These are phyloP conservation scores for Coemansia sp. DNA, from an alignment of 192 early-diverging fungal species.

Conservation along the genomic window DNA sequence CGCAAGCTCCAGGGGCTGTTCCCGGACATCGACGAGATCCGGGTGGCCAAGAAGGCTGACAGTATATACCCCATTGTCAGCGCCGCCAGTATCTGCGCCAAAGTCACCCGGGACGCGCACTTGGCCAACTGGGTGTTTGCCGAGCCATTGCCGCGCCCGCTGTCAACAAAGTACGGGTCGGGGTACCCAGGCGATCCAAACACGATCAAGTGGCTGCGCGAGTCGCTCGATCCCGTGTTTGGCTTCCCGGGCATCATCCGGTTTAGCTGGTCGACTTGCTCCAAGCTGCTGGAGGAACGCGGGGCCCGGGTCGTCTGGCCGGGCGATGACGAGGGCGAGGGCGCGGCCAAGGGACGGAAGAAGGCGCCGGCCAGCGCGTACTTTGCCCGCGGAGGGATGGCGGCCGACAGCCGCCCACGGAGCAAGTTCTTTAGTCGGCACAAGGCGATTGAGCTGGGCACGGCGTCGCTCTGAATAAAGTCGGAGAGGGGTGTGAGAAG, in stretches of 20 bases:
- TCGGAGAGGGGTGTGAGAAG: too few species aligned
- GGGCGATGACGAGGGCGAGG: conserved; percentile 33
- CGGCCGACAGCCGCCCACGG: conserved; percentile 4
- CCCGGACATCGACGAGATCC: conserved; percentile 69
- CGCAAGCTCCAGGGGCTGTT: conserved; percentile 68
- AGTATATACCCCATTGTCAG: conserved; percentile 87
- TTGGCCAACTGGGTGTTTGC: conserved; percentile 40
- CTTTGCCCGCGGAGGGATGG: not conserved
- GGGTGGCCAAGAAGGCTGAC: conserved; percentile 94
- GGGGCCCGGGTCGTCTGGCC: conserved; percentile 20
- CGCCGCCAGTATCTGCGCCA: conserved; percentile 94
- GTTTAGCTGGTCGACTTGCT: conserved; percentile 92
- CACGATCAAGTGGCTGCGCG: conserved; percentile 78
- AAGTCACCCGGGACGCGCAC: conserved; percentile 56
- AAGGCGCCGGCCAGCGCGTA: not conserved
- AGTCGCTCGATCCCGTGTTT: conserved; percentile 78
- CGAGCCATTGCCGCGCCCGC: conserved; percentile 31
- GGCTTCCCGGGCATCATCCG: conserved; percentile 87
- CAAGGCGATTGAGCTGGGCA: conserved; percentile 6
- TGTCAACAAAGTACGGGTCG: conserved; percentile 69
- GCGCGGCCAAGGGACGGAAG: not conserved
- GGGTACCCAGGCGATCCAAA: conserved; percentile 91
- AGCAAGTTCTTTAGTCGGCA: conserved; percentile 36
- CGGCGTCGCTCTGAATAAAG: conserved; percentile 14
- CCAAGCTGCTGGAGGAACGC: conserved; percentile 59